Conservation (phyloP, 2,329 filamentous ascomycete genomes). For the Elsinoe arachidis region DNA sequence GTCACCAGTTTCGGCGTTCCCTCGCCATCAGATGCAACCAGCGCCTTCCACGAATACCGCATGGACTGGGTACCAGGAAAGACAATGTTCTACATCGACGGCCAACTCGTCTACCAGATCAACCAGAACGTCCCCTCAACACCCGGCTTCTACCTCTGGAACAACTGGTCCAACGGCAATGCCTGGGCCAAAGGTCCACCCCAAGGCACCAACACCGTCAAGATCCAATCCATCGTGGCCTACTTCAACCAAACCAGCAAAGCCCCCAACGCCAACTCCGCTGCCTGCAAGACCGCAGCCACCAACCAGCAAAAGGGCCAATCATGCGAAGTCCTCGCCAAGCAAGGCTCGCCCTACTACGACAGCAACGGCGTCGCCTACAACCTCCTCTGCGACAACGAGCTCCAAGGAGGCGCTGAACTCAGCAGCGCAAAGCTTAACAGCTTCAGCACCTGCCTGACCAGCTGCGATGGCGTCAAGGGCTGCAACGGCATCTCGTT, state of each 20-base stretch:
- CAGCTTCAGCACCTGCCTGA: constrained; percentile 19
- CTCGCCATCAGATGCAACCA: constrained; percentile 50
- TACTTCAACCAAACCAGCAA: constrained; percentile 57
- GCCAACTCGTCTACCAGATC: constrained; percentile 47
- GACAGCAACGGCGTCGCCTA: constrained; percentile 10
- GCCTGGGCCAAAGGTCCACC: constrained; percentile 67
- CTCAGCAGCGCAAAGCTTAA: constrained; percentile 19
- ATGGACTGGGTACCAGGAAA: constrained; percentile 59
- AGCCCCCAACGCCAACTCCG: background rate
- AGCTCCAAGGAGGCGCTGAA: constrained; percentile 48
- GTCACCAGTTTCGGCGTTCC: constrained; percentile 53
- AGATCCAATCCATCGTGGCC: constrained; percentile 61
- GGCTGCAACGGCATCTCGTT: constrained; percentile 18
- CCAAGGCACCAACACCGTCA: constrained; percentile 51
- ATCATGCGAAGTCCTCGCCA: background rate
- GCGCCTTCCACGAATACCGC: constrained; percentile 71
- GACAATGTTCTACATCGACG: constrained; percentile 64
- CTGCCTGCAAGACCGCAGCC: constrained; percentile 3
- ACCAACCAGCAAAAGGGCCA: background rate
- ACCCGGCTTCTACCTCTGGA: constrained; percentile 60
- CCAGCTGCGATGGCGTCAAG: constrained; percentile 16
- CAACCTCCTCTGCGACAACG: constrained; percentile 30
- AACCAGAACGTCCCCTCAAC: constrained; percentile 40
- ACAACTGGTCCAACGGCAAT: constrained; percentile 65
- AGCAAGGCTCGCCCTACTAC: background rate